Conservation (phyloP, 2,329 filamentous ascomycete genomes). For the Calonectria henricotiae region DNA sequence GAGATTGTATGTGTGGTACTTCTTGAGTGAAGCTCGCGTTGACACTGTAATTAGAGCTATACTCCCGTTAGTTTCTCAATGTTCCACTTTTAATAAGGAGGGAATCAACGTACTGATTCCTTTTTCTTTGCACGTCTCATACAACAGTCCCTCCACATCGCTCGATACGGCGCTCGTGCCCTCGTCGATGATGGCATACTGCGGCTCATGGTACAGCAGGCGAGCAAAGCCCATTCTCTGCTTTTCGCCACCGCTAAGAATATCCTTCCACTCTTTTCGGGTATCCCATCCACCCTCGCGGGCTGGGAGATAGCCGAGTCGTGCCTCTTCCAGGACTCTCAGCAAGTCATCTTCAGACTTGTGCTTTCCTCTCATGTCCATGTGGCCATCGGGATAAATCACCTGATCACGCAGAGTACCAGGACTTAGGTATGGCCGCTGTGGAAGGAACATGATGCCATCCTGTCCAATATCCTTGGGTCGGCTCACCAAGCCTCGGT, state of each 20-base stretch:
- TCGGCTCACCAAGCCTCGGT: conserved; percentile 91
- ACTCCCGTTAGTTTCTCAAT: conserved; percentile 42
- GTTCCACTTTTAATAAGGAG: background rate
- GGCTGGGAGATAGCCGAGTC: conserved; percentile 89
- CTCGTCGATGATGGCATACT: conserved; percentile 95
- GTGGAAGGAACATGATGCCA: conserved; percentile 98
- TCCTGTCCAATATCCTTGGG: conserved; percentile 87
- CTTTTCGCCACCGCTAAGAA: conserved; percentile 97
- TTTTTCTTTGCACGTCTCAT: conserved; percentile 92
- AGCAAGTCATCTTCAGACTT: conserved; percentile 85
- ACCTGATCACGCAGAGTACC: conserved; percentile 97
- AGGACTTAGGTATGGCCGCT: conserved; percentile 91
- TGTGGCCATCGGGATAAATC: conserved; percentile 95
- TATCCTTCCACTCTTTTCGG: conserved; percentile 98
- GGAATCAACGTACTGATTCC: conserved; percentile 83
- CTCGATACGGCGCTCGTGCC: conserved; percentile 94
- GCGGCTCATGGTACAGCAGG: conserved; percentile 93
- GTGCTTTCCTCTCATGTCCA: conserved; percentile 90
- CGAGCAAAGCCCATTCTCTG: conserved; percentile 94
- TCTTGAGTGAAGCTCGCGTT: conserved; percentile 93
- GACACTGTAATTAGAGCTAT: conserved; percentile 93
- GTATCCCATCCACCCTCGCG: conserved; percentile 98
- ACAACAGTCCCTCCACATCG: conserved; percentile 94
- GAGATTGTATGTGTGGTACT: conserved; percentile 95
- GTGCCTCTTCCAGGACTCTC: conserved; percentile 85